Evolutionary conservation across 495 filamentous ascomycete genomes (phyloP).

Genomic region (Podospora didyma): DNA sequence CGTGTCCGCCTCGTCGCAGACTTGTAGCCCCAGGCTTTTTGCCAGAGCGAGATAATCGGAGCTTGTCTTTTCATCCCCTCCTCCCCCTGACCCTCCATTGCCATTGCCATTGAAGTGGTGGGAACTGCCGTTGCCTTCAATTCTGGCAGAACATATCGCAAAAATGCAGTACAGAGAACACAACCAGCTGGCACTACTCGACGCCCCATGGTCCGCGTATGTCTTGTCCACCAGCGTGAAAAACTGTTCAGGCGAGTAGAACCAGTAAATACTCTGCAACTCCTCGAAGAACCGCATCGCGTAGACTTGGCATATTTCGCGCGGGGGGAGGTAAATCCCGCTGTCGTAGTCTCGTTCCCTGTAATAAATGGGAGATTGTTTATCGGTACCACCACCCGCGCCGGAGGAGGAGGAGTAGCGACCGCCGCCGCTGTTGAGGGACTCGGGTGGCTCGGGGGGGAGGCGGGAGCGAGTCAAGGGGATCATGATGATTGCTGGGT

Average conservation of each 20-base stretch:
- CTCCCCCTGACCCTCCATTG: too few species aligned
- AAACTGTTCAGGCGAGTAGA: slow-evolving; percentile 11
- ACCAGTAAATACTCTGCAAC: slow-evolving; percentile 11
- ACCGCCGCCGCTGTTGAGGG: neutral
- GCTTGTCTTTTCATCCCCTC: neutral
- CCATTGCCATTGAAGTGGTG: too few species aligned
- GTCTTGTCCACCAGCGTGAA: slow-evolving; percentile 7
- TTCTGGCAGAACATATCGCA: slow-evolving; percentile 2
- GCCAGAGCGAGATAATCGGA: slow-evolving; percentile 8
- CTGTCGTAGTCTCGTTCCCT: neutral
- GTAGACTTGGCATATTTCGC: slow-evolving; percentile 8
- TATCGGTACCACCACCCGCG: too few species aligned
- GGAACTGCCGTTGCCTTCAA: too few species aligned
- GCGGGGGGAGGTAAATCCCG: slow-evolving; percentile 2
- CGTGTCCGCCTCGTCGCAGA: slow-evolving; percentile 7
- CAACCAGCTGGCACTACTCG: neutral
- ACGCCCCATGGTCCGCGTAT: neutral
- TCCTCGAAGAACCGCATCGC: slow-evolving; percentile 6
- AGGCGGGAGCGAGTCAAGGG: neutral
- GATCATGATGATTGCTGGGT: neutral
- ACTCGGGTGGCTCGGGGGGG: neutral
- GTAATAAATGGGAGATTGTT: neutral
- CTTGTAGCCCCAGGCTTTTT: neutral
- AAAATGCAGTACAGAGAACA: slow-evolving; percentile 10
- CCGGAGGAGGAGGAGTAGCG: too few species aligned